Percentiles rank a stretch among this genome's conserved stretches.
Evolutionary conservation across 352 stramenopile species (phyloP).

Genomic region (Globisporangium okanoganense): DNA sequence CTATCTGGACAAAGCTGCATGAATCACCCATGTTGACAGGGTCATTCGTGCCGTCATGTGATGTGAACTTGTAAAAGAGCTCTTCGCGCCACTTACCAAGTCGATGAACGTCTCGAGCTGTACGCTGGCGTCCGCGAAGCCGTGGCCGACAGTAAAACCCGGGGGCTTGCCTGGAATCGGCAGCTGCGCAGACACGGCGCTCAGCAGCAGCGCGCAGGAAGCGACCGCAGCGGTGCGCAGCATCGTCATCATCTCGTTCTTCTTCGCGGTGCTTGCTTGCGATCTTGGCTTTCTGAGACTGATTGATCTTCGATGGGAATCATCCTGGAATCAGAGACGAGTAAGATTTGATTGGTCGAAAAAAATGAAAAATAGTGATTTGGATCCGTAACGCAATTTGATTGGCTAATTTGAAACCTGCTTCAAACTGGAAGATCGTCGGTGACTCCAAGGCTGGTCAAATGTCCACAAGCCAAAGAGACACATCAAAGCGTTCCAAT

Average conservation of each 20-base stretch:
- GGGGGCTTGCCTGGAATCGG: slow-evolving; percentile 56
- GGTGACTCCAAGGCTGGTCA: neutral
- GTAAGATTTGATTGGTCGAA: slow-evolving; percentile 23
- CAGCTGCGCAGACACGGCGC: slow-evolving; percentile 33
- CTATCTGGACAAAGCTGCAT: slow-evolving; percentile 70
- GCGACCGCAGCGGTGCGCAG: slow-evolving; percentile 16
- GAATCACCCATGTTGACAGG: too few relatives aligned
- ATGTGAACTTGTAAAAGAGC: neutral
- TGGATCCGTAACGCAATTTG: neutral
- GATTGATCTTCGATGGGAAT: neutral
- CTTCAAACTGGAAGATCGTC: neutral
- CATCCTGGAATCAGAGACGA: neutral
- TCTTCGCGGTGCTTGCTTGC: neutral
- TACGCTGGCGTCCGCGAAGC: slow-evolving; percentile 48
- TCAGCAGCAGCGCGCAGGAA: slow-evolving; percentile 13
- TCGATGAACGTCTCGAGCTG: slow-evolving; percentile 86
- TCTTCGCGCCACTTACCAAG: slow-evolving; percentile 30
- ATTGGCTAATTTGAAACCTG: slow-evolving; percentile 18
- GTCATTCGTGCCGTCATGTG: neutral
- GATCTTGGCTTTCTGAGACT: neutral
- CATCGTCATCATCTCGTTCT: slow-evolving; percentile 16
- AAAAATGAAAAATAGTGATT: neutral
- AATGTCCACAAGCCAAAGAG: too few relatives aligned
- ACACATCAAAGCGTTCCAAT: neutral
- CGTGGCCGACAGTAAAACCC: slow-evolving; percentile 57